phyloP scores from a whole-genome alignment of 345 rosid genomes.

The Clarkia xantiana region DNA sequence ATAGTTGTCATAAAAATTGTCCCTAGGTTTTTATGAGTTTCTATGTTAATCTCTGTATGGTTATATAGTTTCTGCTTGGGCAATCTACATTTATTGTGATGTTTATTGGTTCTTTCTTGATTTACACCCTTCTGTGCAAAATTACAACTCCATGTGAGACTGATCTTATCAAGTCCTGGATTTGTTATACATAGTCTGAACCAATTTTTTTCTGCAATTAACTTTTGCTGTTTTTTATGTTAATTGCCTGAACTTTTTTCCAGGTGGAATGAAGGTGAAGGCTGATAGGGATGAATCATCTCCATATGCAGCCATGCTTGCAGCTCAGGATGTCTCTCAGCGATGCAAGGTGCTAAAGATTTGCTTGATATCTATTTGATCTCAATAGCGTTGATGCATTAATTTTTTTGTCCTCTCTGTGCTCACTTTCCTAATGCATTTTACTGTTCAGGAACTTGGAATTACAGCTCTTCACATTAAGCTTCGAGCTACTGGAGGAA shows the following conservation, averaged over 20 bases:
- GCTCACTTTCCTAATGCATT: neutral
- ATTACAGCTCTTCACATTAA: conserved; percentile 68
- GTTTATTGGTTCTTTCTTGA: no score
- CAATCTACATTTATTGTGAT: no score
- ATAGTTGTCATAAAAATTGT: no score
- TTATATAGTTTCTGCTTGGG: no score
- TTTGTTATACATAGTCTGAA: neutral
- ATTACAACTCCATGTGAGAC: no score
- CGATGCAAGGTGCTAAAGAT: conserved; percentile 50
- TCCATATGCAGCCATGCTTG: conserved; percentile 95
- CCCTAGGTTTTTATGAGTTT: no score
- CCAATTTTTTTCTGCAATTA: neutral
- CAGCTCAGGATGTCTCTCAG: conserved; percentile 74
- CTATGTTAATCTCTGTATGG: no score
- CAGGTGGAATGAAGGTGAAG: conserved; percentile 95
- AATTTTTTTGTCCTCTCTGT: neutral
- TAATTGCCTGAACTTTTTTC: neutral
- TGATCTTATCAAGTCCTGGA: no score
- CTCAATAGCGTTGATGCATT: neutral
- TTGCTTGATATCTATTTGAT: neutral
- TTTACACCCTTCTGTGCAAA: no score
- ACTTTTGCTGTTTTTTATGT: neutral
- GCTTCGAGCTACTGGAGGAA: conserved; percentile 83
- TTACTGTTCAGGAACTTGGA: conserved; percentile 46
- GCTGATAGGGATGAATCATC: conserved; percentile 91